Conservation (phyloP, 1,139 yeast genomes). For the Meyerozyma sp. region DNA sequence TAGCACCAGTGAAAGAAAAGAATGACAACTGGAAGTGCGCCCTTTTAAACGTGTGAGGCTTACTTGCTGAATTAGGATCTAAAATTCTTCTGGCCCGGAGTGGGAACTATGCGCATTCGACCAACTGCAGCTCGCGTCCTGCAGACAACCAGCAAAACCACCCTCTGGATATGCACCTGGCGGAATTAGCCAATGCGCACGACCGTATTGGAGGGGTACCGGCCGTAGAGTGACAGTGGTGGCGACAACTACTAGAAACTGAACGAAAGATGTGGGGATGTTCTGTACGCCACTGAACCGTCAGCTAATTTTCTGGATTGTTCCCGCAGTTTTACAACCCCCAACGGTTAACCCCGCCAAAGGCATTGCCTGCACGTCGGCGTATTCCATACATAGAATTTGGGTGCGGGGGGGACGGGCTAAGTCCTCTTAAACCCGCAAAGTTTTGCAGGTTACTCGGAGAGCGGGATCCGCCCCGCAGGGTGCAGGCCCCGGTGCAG, state of each 20-base stretch:
- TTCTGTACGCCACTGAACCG: too few relatives aligned
- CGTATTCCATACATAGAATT: background rate
- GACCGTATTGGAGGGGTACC: background rate
- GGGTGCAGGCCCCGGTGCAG: background rate
- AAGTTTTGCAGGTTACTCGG: background rate
- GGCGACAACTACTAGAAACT: background rate
- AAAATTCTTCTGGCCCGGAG: background rate
- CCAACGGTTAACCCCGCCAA: too few relatives aligned
- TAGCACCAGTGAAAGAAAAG: background rate
- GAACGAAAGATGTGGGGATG: too few relatives aligned
- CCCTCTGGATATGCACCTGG: background rate
- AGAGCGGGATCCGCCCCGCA: background rate
- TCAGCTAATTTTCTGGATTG: background rate
- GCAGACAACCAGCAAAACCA: background rate
- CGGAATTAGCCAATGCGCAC: background rate
- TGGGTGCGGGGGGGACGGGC: background rate
- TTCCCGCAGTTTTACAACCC: background rate
- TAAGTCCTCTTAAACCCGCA: background rate
- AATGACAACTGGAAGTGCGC: background rate
- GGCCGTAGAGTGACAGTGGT: too few relatives aligned
- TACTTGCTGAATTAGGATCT: slow-evolving; percentile 1
- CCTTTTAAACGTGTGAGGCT: slow-evolving; percentile 1
- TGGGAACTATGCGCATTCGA: background rate
- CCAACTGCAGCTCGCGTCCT: background rate
- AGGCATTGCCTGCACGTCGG: background rate